These are phyloP conservation scores for Tylopilus vinaceipallidus DNA, from an alignment of 768 basidiomycete species.

Conservation along the genomic window DNA sequence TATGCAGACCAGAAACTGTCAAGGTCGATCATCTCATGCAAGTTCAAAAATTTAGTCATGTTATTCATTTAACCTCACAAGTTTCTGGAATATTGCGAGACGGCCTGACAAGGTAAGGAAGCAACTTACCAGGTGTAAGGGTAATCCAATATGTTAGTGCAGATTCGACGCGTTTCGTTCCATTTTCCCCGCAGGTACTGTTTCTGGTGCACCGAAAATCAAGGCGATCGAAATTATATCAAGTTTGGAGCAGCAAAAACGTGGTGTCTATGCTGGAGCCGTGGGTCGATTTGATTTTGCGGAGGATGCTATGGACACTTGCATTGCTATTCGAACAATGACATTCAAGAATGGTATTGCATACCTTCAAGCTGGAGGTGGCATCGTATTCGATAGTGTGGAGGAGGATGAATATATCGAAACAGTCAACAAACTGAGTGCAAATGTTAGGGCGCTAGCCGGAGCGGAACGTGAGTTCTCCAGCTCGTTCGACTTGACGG, in stretches of 20 bases:
- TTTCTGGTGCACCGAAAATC: constrained; percentile 98
- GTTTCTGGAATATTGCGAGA: constrained; percentile 84
- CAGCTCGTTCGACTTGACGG: constrained; percentile 1
- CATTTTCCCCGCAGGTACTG: constrained; percentile 98
- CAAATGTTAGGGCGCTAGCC: constrained; percentile 83
- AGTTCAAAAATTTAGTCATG: constrained; percentile 95
- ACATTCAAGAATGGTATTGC: constrained; percentile 89
- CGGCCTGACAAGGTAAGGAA: constrained; percentile 70
- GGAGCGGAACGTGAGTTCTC: constrained; percentile 77
- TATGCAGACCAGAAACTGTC: constrained; percentile 92
- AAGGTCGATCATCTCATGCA: constrained; percentile 94
- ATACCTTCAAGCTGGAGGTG: constrained; percentile 95
- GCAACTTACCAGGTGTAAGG: constrained; percentile 5
- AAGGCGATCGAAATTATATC: constrained; percentile 94
- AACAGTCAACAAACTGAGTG: constrained; percentile 91
- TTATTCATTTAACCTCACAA: constrained; percentile 95
- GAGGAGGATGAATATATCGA: constrained; percentile 98
- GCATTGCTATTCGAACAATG: constrained; percentile 99
- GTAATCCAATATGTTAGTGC: not conserved
- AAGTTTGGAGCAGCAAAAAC: constrained; percentile 80
- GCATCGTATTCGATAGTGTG: constrained; percentile 94
- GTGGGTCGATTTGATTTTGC: constrained; percentile 99
- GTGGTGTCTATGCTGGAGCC: constrained; percentile 95
- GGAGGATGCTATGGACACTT: constrained; percentile 93
- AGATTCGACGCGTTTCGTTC: constrained; percentile 99